phyloP scores from a whole-genome alignment of 1,284 basidiomycete genomes.

The Pseudozyma hubeiensis region DNA sequence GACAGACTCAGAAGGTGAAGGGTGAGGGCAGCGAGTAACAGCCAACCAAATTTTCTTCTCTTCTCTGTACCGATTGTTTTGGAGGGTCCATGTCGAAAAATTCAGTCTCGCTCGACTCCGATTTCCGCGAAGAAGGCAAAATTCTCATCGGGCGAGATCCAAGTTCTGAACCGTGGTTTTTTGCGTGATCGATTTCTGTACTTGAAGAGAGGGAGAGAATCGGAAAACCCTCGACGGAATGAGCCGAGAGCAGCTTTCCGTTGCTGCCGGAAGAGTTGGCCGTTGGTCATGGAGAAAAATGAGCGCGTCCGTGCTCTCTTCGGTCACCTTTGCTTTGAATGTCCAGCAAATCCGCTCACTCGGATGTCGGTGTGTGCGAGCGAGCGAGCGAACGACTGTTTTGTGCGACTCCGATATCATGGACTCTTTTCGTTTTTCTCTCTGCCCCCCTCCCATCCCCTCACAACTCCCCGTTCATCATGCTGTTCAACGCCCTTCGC shows the following conservation, averaged over 20 bases:
- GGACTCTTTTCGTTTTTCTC: neutral
- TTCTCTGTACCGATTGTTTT: neutral
- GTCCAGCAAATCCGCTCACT: neutral
- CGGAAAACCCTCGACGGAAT: conserved; percentile 22
- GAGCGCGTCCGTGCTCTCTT: conserved; percentile 11
- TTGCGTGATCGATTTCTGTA: conserved; percentile 25
- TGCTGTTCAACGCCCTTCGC: conserved; percentile 58
- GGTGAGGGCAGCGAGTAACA: neutral
- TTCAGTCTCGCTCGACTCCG: conserved; percentile 13
- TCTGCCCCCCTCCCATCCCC: conserved; percentile 2
- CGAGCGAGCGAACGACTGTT: conserved; percentile 1
- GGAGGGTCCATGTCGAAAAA: conserved; percentile 7
- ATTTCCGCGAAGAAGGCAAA: conserved; percentile 3
- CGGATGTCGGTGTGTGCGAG: conserved; percentile 14
- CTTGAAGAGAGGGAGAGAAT: conserved; percentile 17
- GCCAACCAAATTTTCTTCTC: conserved; percentile 19
- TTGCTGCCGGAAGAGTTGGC: conserved; percentile 4
- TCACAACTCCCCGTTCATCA: conserved; percentile 5
- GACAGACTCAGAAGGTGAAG: neutral
- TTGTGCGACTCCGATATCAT: conserved; percentile 8
- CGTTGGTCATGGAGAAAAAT: neutral
- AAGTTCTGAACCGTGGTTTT: neutral
- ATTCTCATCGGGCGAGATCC: conserved; percentile 21
- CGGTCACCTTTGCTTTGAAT: neutral
- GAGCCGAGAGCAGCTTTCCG: conserved; percentile 21